Evolutionary conservation across 176 grass and related monocot genomes (phyloP), one percentile per base, ranked within the genome.

Genomic region (Urochloa ruziziensis): DNA sequence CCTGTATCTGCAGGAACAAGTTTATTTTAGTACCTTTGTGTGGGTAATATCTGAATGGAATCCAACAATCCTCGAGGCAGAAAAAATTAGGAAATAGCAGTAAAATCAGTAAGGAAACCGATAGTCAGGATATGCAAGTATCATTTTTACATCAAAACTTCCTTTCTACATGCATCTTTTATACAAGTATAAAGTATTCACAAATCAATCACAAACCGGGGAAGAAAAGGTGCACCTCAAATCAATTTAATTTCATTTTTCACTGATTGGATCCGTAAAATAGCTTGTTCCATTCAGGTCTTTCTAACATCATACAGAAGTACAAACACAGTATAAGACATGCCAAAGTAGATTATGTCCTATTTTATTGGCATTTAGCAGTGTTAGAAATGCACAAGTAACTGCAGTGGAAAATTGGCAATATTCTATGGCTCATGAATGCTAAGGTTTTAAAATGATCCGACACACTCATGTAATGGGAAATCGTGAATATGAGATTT

Each of bases 1-100:
- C 96, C 92, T 98, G 96, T 88, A 98, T 95, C 96, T 98, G 87
- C 85, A 90, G 80, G 80, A 58, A 85, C 48, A 90, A 72, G 32
- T 70, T 75, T 70, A 66, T 44, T 80, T 53, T 51, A 57, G 65
- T 0, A 37, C 2, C 18, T 79, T 73, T 56, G 24, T 80, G 4
- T 77, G 67, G 43, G 12, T 60, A 57, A 86, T 67, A 79, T 89
- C 21, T 79, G 33, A 39, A 74, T 40, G 43, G n/a, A 78, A 74
- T 62, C 16, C 40, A 79, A 19, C 40, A 85, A 70, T 18, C n/a
- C 40, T 74, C 42, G 46, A 47, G 54, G 63, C 51, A 67, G 33
- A 28, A 28, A 65, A 51, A 48, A 40, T 75, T 16, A 82, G 10
- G 27, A 84, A 63, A 79, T 29, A 75, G n/a, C 47, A 79, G 73